Conservation (phyloP, 2,329 filamentous ascomycete genomes). For the Pseudogymnoascus sp. region DNA sequence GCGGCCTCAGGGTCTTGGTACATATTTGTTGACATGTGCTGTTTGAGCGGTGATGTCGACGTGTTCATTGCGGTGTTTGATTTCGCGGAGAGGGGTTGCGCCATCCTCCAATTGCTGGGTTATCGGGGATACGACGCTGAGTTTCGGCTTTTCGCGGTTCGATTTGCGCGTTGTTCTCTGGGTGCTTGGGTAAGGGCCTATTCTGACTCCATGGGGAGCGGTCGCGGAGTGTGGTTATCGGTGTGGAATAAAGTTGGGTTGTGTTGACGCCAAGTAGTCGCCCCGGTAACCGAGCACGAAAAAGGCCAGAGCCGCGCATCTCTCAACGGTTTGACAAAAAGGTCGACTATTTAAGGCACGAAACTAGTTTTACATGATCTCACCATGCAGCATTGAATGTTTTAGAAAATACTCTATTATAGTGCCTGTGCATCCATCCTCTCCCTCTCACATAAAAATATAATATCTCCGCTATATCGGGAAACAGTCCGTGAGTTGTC, state of each 20-base stretch:
- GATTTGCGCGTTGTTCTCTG: background rate
- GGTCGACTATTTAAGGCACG: background rate
- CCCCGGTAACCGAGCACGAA: background rate
- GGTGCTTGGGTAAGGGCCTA: background rate
- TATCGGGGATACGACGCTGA: background rate
- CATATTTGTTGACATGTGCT: background rate
- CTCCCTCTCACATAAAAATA: too few relatives aligned
- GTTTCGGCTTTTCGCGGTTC: background rate
- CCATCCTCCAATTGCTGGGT: background rate
- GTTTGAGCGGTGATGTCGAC: background rate
- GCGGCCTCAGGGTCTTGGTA: constrained; percentile 9
- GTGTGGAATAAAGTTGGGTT: background rate
- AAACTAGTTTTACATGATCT: background rate
- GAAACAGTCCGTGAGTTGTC: background rate
- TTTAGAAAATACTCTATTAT: background rate
- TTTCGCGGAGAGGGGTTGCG: background rate
- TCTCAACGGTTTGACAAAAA: background rate
- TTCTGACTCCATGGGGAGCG: background rate
- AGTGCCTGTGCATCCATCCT: background rate
- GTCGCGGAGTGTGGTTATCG: background rate
- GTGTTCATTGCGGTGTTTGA: constrained; percentile 7
- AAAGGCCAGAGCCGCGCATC: background rate
- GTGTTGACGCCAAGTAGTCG: background rate
- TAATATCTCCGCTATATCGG: background rate
- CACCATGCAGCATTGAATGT: background rate